Conservation (phyloP, 1,284 basidiomycete genomes). For the Psilocybe mexicana region DNA sequence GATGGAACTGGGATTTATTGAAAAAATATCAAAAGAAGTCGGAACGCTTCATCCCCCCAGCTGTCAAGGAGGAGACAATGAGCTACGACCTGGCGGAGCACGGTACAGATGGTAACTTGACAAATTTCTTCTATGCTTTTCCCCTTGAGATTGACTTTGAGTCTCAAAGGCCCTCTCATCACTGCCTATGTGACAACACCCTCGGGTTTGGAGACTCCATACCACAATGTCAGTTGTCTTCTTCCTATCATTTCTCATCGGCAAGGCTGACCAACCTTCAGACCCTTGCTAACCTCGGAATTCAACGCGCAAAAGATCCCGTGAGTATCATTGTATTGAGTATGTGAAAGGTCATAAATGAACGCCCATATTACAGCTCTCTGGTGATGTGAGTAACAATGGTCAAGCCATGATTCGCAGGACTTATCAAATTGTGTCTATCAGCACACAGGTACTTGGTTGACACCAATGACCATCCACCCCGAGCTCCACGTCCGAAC, state of each 20-base stretch:
- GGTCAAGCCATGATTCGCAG: background rate
- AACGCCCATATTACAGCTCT: background rate
- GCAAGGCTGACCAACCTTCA: background rate
- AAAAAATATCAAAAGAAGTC: slow-evolving; percentile 3
- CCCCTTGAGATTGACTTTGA: background rate
- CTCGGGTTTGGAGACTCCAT: background rate
- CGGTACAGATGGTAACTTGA: background rate
- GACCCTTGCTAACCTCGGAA: background rate
- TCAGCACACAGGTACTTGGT: slow-evolving; percentile 18
- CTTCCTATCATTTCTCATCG: too few species aligned
- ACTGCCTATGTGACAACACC: background rate
- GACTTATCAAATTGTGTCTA: background rate
- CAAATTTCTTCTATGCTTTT: background rate
- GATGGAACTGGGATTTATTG: slow-evolving; percentile 1
- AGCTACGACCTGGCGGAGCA: background rate
- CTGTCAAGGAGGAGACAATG: slow-evolving; percentile 13
- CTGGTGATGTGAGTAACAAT: background rate
- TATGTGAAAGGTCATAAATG: too few species aligned
- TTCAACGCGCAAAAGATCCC: background rate
- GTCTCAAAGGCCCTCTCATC: background rate
- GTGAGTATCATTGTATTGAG: background rate
- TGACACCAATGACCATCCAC: slow-evolving; percentile 29
- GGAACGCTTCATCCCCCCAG: slow-evolving; percentile 15
- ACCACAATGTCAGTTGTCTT: background rate
- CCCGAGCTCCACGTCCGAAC: slow-evolving; percentile 37